phyloP scores from a whole-genome alignment of 495 filamentous ascomycete genomes.

The Podospora pseudocomata region DNA sequence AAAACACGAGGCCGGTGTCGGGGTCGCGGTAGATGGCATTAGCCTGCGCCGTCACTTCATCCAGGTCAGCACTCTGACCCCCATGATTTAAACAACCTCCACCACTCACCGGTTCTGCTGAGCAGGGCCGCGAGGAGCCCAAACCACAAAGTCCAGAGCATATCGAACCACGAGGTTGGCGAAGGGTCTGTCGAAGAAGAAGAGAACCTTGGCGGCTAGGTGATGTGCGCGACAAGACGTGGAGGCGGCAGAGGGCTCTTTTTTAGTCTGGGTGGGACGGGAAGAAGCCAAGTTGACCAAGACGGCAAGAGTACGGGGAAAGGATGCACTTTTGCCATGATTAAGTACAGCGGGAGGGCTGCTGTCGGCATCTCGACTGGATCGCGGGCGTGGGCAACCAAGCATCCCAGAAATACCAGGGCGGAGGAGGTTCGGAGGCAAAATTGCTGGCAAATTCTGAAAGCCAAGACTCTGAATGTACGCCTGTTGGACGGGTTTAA shows the following conservation, averaged over 20 bases:
- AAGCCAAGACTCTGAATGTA: constrained; percentile 18
- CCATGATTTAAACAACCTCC: background rate
- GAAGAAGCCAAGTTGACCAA: constrained; percentile 8
- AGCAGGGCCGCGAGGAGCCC: constrained; percentile 26
- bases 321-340: constrained; percentile 23
- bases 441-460: constrained; percentile 4
- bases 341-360: constrained; percentile 29
- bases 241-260: constrained; percentile 12
- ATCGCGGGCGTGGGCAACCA: background rate
- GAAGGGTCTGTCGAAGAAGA: background rate
- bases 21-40: constrained; percentile 38
- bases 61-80: constrained; percentile 14
- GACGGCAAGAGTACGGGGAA: constrained; percentile 17
- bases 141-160: constrained; percentile 26
- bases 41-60: constrained; percentile 25
- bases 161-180: constrained; percentile 1
- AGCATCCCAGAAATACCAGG: background rate
- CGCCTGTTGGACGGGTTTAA: constrained; percentile 25
- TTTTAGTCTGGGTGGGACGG: constrained; percentile 7
- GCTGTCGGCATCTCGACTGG: constrained; percentile 17
- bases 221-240: constrained; percentile 5
- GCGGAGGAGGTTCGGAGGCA: constrained; percentile 14
- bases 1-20: constrained; percentile 51
- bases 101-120: constrained; percentile 17
- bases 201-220: constrained; percentile 13